Percentiles rank a stretch among this genome's conserved stretches.
phyloP scores from a whole-genome alignment of 2,329 filamentous ascomycete species.

The Geosmithia flava region DNA sequence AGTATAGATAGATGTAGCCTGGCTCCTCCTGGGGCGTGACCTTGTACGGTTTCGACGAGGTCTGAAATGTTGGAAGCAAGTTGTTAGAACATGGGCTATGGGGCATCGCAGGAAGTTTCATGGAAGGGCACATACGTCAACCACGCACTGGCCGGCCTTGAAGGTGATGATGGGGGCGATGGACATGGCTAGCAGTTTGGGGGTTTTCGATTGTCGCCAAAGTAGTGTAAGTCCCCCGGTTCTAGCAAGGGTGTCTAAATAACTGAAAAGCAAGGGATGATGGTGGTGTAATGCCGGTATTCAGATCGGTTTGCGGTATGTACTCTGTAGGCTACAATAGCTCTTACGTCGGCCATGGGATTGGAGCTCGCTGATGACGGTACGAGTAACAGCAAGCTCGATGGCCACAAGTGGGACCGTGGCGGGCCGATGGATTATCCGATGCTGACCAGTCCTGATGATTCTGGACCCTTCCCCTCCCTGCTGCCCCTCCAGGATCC shows the following conservation, averaged over 20 bases:
- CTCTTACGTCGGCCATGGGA: constrained; percentile 22
- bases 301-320: not conserved
- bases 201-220: not conserved
- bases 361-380: not conserved
- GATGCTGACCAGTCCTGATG: constrained; percentile 1
- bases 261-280: not conserved
- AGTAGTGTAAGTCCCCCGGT: not conserved
- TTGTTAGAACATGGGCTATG: constrained; percentile 7
- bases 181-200: constrained; percentile 49
- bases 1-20: constrained; percentile 87
- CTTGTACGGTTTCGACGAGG: constrained; percentile 49
- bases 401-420: not conserved
- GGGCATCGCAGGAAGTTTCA: not conserved
- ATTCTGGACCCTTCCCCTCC: constrained; percentile 2
- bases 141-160: constrained; percentile 83
- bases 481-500: not conserved
- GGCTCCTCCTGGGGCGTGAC: constrained; percentile 60
- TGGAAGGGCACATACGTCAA: constrained; percentile 51
- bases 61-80: constrained; percentile 11
- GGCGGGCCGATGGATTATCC: constrained; percentile 10
- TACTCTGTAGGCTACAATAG: constrained; percentile 18
- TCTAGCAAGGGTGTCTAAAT: not conserved
- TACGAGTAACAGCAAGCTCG: not conserved
- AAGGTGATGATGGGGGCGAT: constrained; percentile 83
- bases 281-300: constrained; percentile 1